Evolutionary conservation across 345 rosid genomes (phyloP), one percentile per base, ranked within the genome.

Genomic region (Lagerstroemia speciosa): DNA sequence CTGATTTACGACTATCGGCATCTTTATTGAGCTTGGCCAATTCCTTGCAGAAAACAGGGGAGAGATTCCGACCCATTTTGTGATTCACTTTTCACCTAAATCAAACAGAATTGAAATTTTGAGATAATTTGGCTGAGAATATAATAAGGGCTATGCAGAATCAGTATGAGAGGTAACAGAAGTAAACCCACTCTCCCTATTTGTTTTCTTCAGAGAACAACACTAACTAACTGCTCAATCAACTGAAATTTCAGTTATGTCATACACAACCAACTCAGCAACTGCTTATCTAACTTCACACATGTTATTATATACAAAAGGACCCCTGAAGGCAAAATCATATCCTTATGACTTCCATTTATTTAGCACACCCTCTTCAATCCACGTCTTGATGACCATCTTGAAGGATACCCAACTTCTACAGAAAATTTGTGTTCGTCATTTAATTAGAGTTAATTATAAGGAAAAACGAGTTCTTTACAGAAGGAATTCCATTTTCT

Each of bases 21-120:
- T 84, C 99, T 81, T 83, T 87, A 69, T 89, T 96, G 52, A 92
- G 93, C 78, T 90, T 92, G 16, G 78, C 88, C 76, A 95, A 69
- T 75, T 92, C 97, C 73, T 71, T 79, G 61, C 80, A 79, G 61
- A 95, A 76, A 20, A 85, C 72, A 0, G 97, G 86, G 68, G 87
- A 86, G 29, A 88, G 84, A 85, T 65, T 36, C 16, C 53, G 53
- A 1, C 46, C 70, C 77, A 74, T 65, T 5, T 10, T 19, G 32
- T 27, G 33, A 2, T 0, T 58, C 27, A 12, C 15, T 14, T 41
- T 62, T 68, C 50, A 10, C 46, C 62, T 58, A 60, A 19, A 41
- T 12, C 62, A 80, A 58, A 38, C 12, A 52, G 45, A 19, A 34
- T 2, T 6, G 29, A 65, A 58, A 29, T 7, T n/a, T 11, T n/a